Evolutionary conservation across 2,329 filamentous ascomycete genomes (phyloP).

Genomic region (Cladosporium austrohemisphaericum): DNA sequence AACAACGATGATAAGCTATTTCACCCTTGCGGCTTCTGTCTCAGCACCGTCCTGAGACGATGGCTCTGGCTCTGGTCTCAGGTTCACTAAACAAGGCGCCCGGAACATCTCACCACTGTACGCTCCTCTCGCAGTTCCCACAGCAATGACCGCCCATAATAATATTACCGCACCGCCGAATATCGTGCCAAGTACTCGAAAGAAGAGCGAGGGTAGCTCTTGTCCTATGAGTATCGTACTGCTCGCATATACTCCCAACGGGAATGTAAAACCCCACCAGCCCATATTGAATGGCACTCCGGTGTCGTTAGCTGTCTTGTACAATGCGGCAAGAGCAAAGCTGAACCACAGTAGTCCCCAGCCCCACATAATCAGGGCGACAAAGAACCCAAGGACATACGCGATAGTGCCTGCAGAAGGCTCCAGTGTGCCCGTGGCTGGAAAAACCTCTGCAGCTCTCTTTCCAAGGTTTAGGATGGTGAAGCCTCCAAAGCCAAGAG

Average conservation of each 20-base stretch:
- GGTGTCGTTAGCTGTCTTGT: slow-evolving; percentile 29
- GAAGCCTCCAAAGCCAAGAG: slow-evolving; percentile 64
- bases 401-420: slow-evolving; percentile 50
- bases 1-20: no score
- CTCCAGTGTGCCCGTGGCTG: slow-evolving; percentile 23
- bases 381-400: slow-evolving; percentile 56
- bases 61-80: slow-evolving; percentile 8
- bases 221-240: slow-evolving; percentile 47
- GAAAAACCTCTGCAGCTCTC: slow-evolving; percentile 42
- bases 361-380: slow-evolving; percentile 55
- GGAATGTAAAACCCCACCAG: slow-evolving; percentile 61
- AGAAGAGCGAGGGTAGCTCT: slow-evolving; percentile 54
- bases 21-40: neutral
- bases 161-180: slow-evolving; percentile 50
- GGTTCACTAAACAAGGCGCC: slow-evolving; percentile 48
- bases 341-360: slow-evolving; percentile 55
- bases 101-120: slow-evolving; percentile 50
- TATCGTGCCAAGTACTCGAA: slow-evolving; percentile 54
- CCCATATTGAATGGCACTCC: slow-evolving; percentile 60
- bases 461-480: slow-evolving; percentile 52
- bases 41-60: slow-evolving; percentile 4
- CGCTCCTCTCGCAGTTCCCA: slow-evolving; percentile 48
- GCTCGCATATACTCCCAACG: slow-evolving; percentile 54
- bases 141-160: slow-evolving; percentile 54
- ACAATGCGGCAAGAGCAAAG: slow-evolving; percentile 51